Conservation (phyloP, 2,329 filamentous ascomycete genomes). For the Paecilomyces fulvus region DNA sequence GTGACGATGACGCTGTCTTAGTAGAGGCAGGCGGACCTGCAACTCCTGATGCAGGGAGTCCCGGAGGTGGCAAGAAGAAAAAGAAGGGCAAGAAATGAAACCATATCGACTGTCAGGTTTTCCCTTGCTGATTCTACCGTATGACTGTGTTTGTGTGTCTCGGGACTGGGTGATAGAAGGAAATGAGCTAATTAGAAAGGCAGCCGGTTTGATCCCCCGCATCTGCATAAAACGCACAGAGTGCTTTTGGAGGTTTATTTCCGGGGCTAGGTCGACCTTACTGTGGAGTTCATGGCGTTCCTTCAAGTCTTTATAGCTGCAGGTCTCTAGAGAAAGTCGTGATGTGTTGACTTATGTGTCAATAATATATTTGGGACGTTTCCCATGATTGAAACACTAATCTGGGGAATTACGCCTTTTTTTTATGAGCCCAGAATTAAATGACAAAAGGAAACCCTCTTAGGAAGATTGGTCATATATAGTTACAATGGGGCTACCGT, state of each 20-base stretch:
- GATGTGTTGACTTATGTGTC: not conserved
- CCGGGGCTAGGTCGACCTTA: not conserved
- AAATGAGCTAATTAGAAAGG: not conserved
- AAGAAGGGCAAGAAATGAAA: constrained; percentile 42
- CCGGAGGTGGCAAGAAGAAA: constrained; percentile 31
- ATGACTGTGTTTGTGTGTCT: not conserved
- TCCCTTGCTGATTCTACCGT: not conserved
- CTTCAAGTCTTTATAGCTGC: not conserved
- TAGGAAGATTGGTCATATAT: too few species aligned
- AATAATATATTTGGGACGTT: not conserved
- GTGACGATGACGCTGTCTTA: constrained; percentile 68
- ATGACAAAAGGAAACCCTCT: not conserved
- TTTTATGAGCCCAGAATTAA: not conserved
- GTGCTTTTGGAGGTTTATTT: not conserved
- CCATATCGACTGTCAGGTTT: not conserved
- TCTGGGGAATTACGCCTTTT: too few species aligned
- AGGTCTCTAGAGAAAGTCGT: not conserved
- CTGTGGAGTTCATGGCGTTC: not conserved
- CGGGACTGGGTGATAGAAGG: not conserved
- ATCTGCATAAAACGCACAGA: not conserved
- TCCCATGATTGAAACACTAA: too few species aligned
- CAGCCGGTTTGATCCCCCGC: not conserved
- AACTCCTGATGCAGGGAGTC: constrained; percentile 16
- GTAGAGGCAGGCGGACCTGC: constrained; percentile 56
- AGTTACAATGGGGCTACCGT: not conserved